Percentiles rank a stretch among this genome's conserved stretches.
These are phyloP conservation scores for Fusarium graminum DNA, from an alignment of 2,329 filamentous ascomycete genomes.

Conservation along the genomic window DNA sequence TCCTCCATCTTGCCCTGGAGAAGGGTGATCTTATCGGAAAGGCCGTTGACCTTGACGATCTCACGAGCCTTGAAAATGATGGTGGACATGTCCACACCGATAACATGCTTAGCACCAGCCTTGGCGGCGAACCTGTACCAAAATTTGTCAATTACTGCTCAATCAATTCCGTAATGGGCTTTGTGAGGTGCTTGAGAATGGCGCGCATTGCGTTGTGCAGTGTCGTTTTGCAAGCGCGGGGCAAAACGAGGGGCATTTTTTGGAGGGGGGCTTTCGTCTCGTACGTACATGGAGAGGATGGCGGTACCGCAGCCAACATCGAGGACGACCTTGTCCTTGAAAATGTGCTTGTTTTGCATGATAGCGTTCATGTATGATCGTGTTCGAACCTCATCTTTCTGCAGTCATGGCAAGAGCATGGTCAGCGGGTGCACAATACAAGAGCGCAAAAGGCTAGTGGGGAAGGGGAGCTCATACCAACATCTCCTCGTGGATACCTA, in stretches of 20 bases:
- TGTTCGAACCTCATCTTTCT: slow-evolving; percentile 99
- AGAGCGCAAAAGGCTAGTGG: slow-evolving; percentile 29
- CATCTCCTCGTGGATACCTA: slow-evolving; percentile 98
- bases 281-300: slow-evolving; percentile 94
- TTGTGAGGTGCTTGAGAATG: not conserved
- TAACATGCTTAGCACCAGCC: slow-evolving; percentile 97
- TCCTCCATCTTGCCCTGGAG: slow-evolving; percentile 99
- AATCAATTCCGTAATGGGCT: not conserved
- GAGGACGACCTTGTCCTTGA: slow-evolving; percentile 86
- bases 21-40: slow-evolving; percentile 95
- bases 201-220: slow-evolving; percentile 11
- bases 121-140: slow-evolving; percentile 88
- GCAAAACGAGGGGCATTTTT: slow-evolving; percentile 31
- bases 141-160: slow-evolving; percentile 22
- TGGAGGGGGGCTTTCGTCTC: slow-evolving; percentile 17
- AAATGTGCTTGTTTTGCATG: slow-evolving; percentile 94
- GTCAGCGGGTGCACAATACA: slow-evolving; percentile 40
- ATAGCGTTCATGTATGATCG: slow-evolving; percentile 97
- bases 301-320: slow-evolving; percentile 98
- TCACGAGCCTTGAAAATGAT: slow-evolving; percentile 99
- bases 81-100: slow-evolving; percentile 99
- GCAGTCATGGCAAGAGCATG: slow-evolving; percentile 32
- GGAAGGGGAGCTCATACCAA: slow-evolving; percentile 73
- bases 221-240: slow-evolving; percentile 31
- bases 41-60: slow-evolving; percentile 92